Evolutionary conservation across 2,329 filamentous ascomycete species (phyloP), one percentile per base, ranked within the genome.

Genomic region (Stachybotrys elegans): DNA sequence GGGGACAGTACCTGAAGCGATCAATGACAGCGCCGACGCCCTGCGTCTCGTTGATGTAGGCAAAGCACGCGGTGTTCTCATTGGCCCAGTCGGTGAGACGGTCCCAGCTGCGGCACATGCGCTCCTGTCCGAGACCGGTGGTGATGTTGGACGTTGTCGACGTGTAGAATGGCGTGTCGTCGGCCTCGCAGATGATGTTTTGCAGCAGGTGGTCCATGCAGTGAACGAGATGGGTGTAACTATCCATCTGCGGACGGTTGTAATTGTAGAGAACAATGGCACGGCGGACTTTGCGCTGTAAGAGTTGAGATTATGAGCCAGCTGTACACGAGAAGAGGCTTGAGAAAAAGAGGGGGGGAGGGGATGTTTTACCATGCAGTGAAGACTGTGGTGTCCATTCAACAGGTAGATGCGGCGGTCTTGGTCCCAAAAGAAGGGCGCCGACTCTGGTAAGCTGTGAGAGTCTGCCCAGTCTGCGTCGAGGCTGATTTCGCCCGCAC

Each of bases 1-100:
- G n/a, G n/a, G 43, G 43, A 14, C 43, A 44, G 16, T n/a, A 44
- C 27, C 40, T 44, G 43, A 44, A 44, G 14, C 43, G 43, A 25
- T 44, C 43, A 40, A 44, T 40, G 23, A 44, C 40, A 11, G 43
- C 36, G 13, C 43, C 43, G n/a, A n/a, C n/a, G n/a, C n/a, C n/a
- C 5, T 35, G 43, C 22, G 40, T 27, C 36, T 44, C 43, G 11
- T 44, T 36, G 11, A 40, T 25, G 37, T 44, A 20, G 16, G 19
- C 21, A 11, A 36, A 36, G 34, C 34, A 43, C 16, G 42, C 32
- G 12, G 42, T 43, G 31, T 25, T 35, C 29, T 43, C 42, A 17
- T 19, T 16, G 7, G 34, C 34, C 34, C 34, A 36, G 6, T 36
- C 21, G 16, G 19, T 25, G 34, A 13, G 42, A 34, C 22, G 31